Conservation (phyloP, 371 early-diverging fungal genomes). For the Paraphysoderma sedebokerense region DNA sequence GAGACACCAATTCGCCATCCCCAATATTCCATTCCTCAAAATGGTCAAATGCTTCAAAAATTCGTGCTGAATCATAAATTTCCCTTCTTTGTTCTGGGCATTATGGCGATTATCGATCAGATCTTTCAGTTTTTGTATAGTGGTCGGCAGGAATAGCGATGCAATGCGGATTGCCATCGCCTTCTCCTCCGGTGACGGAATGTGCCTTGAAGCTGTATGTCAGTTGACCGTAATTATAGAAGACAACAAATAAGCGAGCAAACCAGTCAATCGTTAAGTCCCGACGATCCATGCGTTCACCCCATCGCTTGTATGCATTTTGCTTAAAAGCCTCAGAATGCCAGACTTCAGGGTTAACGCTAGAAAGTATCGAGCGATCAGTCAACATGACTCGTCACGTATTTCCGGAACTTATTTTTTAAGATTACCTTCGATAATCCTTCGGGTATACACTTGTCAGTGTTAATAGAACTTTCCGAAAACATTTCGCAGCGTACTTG, state of each 20-base stretch:
- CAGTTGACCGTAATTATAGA: no score
- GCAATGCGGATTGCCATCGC: slow-evolving; percentile 45
- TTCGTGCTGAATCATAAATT: slow-evolving; percentile 25
- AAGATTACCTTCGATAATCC: no score
- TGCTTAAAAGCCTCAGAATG: no score
- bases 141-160: slow-evolving; percentile 22
- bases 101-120: slow-evolving; percentile 15
- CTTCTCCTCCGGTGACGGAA: slow-evolving; percentile 44
- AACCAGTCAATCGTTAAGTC: slow-evolving; percentile 42
- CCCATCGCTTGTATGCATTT: slow-evolving; percentile 59
- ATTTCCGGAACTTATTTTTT: no score
- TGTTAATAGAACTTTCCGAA: slow-evolving; percentile 25
- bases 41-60: slow-evolving; percentile 37
- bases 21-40: slow-evolving; percentile 30
- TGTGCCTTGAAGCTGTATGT: no score
- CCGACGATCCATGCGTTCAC: slow-evolving; percentile 30
- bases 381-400: no score
- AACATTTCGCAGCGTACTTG: slow-evolving; percentile 45
- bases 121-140: slow-evolving; percentile 22
- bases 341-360: no score
- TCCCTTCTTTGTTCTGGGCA: slow-evolving; percentile 5
- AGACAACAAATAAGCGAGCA: no score
- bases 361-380: no score
- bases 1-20: no score
- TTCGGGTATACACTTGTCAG: slow-evolving; percentile 29